Percentiles rank a stretch among this genome's conserved stretches.
These are phyloP conservation scores for Corchorus olitorius DNA, from an alignment of 345 rosid genomes.

Conservation along the genomic window DNA sequence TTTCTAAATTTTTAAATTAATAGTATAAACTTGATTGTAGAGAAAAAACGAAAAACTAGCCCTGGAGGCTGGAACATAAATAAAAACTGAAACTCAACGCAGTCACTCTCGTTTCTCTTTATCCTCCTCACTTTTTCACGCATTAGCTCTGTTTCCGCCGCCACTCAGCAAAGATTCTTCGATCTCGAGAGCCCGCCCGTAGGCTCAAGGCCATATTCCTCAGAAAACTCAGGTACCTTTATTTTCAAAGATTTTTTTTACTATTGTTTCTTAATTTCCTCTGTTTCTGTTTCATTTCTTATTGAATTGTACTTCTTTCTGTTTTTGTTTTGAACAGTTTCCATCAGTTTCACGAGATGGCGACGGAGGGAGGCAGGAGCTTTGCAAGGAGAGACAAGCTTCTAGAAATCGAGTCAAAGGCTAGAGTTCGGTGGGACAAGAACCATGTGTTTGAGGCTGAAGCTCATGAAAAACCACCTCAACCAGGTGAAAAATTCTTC, in stretches of 20 bases:
- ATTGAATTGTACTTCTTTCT: background rate
- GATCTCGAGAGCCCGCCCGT: conserved; percentile 19
- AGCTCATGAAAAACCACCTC: conserved; percentile 7
- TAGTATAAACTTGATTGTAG: background rate
- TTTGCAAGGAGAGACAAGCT: conserved; percentile 77
- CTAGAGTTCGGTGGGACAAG: conserved; percentile 66
- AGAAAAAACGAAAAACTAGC: background rate
- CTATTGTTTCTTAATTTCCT: background rate
- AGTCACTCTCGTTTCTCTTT: background rate
- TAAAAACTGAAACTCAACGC: background rate
- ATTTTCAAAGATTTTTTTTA: background rate
- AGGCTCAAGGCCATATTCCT: conserved; percentile 19
- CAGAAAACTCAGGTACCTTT: background rate
- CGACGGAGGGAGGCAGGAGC: conserved; percentile 70
- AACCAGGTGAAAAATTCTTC: conserved; percentile 22
- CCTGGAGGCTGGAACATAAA: too few relatives aligned
- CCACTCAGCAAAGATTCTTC: conserved; percentile 14
- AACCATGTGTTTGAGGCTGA: conserved; percentile 60
- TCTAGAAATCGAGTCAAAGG: conserved; percentile 62
- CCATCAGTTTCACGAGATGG: conserved; percentile 41
- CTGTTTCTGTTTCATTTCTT: background rate
- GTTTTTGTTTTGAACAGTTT: background rate
- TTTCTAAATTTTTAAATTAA: background rate
- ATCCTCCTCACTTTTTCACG: background rate
- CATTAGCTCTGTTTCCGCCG: background rate